Percentiles rank a stretch among this genome's conserved stretches.
phyloP scores from a whole-genome alignment of 2,329 filamentous ascomycete species.

The Neonectria ditissima region DNA sequence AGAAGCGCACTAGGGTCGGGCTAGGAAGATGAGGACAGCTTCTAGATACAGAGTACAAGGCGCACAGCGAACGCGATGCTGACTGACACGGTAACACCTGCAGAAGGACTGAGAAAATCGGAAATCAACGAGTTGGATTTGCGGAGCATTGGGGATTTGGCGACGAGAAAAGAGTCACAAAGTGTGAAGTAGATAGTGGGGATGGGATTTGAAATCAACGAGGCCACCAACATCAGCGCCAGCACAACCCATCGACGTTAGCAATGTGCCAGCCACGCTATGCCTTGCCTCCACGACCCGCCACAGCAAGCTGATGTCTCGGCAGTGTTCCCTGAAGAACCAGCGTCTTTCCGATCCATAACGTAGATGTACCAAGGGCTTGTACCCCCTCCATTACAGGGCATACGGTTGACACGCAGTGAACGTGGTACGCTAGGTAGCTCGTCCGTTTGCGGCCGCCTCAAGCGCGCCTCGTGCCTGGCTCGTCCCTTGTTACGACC shows the following conservation, averaged over 20 bases:
- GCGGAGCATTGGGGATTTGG: not conserved
- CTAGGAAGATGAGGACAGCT: conserved; percentile 2
- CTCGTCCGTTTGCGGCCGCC: conserved; percentile 36
- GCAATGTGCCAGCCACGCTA: conserved; percentile 7
- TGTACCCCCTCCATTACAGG: too few species aligned
- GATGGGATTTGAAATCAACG: conserved; percentile 5
- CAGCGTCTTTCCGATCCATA: not conserved
- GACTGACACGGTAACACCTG: not conserved
- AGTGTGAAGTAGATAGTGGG: not conserved
- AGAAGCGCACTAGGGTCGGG: conserved; percentile 7
- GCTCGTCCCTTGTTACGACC: not conserved
- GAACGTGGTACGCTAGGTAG: too few species aligned
- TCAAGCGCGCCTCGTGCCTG: conserved; percentile 37
- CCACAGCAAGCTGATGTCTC: conserved; percentile 23
- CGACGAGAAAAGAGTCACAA: not conserved
- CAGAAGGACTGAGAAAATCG: not conserved
- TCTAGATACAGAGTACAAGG: not conserved
- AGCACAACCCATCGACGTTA: not conserved
- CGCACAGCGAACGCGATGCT: conserved; percentile 10
- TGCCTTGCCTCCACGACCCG: conserved; percentile 7
- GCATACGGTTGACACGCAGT: conserved; percentile 27
- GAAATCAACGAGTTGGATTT: not conserved
- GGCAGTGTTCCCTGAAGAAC: conserved; percentile 14
- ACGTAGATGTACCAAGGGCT: too few species aligned
- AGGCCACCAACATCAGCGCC: not conserved